These are phyloP conservation scores for Epichloe elymi DNA, from an alignment of 2,329 filamentous ascomycete genomes.

Conservation along the genomic window DNA sequence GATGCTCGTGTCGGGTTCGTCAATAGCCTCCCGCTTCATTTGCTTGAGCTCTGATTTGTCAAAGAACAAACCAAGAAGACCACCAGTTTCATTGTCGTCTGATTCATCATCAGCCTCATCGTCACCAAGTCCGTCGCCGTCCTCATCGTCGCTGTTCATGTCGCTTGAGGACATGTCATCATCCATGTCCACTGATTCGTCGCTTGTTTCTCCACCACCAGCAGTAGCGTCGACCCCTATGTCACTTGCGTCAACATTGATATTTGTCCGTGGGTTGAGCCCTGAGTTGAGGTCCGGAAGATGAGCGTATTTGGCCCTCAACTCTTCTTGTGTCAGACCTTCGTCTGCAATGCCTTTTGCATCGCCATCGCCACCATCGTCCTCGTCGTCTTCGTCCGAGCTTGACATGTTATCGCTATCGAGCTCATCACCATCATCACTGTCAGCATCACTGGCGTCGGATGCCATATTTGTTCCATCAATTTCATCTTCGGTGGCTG, in stretches of 20 bases:
- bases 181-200: constrained; percentile 57
- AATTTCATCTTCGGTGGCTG: constrained; percentile 18
- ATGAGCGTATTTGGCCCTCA: constrained; percentile 55
- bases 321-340: constrained; percentile 53
- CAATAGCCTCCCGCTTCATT: constrained; percentile 29
- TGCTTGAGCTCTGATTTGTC: constrained; percentile 43
- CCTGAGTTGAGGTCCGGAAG: constrained; percentile 34
- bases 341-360: constrained; percentile 43
- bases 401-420: constrained; percentile 43
- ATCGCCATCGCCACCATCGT: constrained; percentile 49
- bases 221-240: constrained; percentile 17
- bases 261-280: constrained; percentile 12
- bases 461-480: constrained; percentile 22
- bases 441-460: constrained; percentile 16
- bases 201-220: constrained; percentile 36
- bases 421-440: constrained; percentile 28
- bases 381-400: constrained; percentile 49
- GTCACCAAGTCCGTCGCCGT: constrained; percentile 22
- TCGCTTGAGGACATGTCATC: constrained; percentile 51
- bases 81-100: constrained; percentile 27
- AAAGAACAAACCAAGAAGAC: constrained; percentile 45
- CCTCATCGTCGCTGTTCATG: constrained; percentile 24
- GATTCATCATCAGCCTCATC: constrained; percentile 29
- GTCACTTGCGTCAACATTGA: constrained; percentile 11
- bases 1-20: neutral